Evolutionary conservation across 345 rosid genomes (phyloP).

Genomic region (Erucastrum elatum): DNA sequence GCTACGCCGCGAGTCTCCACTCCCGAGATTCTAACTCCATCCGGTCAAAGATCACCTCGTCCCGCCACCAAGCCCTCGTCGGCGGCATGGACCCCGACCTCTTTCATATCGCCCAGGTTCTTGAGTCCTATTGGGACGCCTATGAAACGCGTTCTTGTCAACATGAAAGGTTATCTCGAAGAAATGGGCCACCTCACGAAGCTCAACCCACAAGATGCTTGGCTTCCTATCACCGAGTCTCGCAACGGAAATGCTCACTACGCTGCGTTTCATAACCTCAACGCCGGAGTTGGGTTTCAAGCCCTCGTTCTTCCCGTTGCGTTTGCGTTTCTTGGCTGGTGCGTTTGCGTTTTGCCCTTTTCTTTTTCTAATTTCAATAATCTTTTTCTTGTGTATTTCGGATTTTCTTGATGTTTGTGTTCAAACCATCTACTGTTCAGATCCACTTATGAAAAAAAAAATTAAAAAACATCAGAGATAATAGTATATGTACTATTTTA

Average conservation of each 20-base stretch:
- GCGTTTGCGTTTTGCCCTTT: constrained; percentile 28
- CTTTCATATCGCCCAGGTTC: constrained; percentile 93
- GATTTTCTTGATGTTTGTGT: constrained; percentile 24
- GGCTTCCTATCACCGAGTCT: constrained; percentile 98
- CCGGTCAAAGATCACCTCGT: constrained; percentile 96
- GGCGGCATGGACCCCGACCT: constrained; percentile 91
- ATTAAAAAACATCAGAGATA: neutral
- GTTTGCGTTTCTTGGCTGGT: constrained; percentile 97
- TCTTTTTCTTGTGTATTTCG: neutral
- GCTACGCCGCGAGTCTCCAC: constrained; percentile 94
- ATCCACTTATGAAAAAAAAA: constrained; percentile 8
- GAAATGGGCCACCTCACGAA: constrained; percentile 94
- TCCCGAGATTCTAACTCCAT: constrained; percentile 91
- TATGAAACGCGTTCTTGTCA: constrained; percentile 89
- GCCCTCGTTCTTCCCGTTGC: constrained; percentile 93
- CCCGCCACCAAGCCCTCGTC: constrained; percentile 67
- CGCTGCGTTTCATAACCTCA: constrained; percentile 95
- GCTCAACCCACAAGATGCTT: constrained; percentile 97
- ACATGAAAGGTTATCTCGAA: constrained; percentile 92
- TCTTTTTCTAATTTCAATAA: neutral
- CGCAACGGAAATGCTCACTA: constrained; percentile 98
- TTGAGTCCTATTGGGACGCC: constrained; percentile 97
- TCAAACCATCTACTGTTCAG: constrained; percentile 15
- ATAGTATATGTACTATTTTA: neutral
- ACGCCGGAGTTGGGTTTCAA: constrained; percentile 96